Conservation (phyloP, 208 protist species). For the Leishmania guyanensis region DNA sequence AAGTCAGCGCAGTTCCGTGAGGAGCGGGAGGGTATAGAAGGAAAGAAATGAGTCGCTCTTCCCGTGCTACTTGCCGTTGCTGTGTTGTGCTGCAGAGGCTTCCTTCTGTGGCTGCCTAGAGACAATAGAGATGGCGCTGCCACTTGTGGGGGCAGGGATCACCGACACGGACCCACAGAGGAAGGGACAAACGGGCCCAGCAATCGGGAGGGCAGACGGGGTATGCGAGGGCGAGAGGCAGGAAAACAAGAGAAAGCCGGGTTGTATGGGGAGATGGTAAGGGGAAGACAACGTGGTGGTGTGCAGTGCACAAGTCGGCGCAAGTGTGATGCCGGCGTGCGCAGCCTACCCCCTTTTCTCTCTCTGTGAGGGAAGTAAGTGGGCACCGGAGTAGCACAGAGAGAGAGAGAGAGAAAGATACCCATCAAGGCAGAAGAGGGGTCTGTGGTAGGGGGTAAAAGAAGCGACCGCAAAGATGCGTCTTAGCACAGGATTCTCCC, state of each 20-base stretch:
- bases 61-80: neutral
- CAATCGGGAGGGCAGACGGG: neutral
- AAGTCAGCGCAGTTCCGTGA: neutral
- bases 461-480: neutral
- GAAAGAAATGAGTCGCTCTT: conserved; percentile 3
- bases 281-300: neutral
- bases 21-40: conserved; percentile 9
- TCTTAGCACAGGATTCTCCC: neutral
- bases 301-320: too few species aligned
- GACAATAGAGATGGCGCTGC: too few species aligned
- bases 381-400: too few species aligned
- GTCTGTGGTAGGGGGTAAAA: neutral
- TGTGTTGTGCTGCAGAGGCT: too few species aligned
- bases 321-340: too few species aligned
- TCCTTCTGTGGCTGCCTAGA: too few species aligned
- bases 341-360: too few species aligned
- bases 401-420: too few species aligned
- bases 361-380: too few species aligned
- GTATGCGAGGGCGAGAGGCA: neutral
- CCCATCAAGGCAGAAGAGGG: too few species aligned
- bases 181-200: conserved; percentile 3
- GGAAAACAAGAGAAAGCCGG: neutral
- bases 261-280: neutral
- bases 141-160: too few species aligned
- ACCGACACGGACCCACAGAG: neutral